phyloP scores from a whole-genome alignment of 169 alveolate species.

The Plasmodium chabaudi region DNA sequence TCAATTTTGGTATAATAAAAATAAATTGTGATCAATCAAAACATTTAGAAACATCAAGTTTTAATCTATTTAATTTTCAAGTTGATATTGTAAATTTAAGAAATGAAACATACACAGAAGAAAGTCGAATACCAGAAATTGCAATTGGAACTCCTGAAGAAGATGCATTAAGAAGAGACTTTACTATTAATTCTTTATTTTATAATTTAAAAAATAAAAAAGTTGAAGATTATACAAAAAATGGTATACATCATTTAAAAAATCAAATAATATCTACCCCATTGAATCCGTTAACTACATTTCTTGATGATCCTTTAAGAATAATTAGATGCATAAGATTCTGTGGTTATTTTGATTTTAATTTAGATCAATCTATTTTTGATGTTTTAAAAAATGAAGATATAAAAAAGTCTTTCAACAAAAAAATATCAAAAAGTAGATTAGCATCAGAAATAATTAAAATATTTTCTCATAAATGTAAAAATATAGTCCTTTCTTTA shows the following conservation, averaged over 20 bases:
- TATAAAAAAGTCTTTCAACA: constrained; percentile 40
- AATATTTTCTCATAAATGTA: constrained; percentile 54
- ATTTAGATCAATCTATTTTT: constrained; percentile 85
- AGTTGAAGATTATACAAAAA: constrained; percentile 97
- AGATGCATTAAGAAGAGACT: constrained; percentile 98
- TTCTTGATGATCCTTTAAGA: constrained; percentile 98
- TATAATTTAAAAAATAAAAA: constrained; percentile 93
- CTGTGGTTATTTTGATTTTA: constrained; percentile 91
- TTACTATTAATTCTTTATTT: constrained; percentile 97
- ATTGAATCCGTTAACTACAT: constrained; percentile 92
- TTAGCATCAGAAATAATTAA: constrained; percentile 52
- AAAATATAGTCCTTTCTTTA: constrained; percentile 37
- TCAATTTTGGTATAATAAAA: constrained; percentile 92
- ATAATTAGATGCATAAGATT: constrained; percentile 97
- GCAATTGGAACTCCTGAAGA: constrained; percentile 95
- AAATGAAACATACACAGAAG: constrained; percentile 94
- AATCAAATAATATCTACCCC: constrained; percentile 95
- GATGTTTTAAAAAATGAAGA: constrained; percentile 76
- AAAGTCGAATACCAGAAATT: constrained; percentile 95
- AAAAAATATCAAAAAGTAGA: constrained; percentile 75
- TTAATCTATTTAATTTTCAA: constrained; percentile 89
- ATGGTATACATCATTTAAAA: constrained; percentile 93
- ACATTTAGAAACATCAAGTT: constrained; percentile 98
- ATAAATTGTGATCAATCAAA: constrained; percentile 96
- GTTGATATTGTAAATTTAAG: constrained; percentile 98